Percentiles rank a stretch among this genome's conserved stretches.
phyloP scores from a whole-genome alignment of 1,139 yeast genomes.

The Saccharomycopsis phalli region DNA sequence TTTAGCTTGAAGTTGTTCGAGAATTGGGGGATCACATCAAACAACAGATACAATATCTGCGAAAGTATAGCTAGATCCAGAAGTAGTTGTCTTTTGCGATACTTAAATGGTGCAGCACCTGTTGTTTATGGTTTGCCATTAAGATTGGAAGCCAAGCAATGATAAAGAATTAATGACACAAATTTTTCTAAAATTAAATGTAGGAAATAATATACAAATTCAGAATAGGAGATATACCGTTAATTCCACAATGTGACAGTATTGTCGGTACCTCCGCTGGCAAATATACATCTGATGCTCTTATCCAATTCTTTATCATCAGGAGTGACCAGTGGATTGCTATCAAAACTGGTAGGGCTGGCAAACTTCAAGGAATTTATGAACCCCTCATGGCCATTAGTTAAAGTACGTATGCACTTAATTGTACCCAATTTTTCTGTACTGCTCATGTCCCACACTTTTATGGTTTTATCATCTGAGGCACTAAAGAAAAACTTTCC shows the following conservation, averaged over 20 bases:
- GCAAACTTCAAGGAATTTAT: constrained; percentile 63
- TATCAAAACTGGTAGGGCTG: constrained; percentile 28
- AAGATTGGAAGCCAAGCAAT: neutral
- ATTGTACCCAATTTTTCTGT: constrained; percentile 31
- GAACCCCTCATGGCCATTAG: constrained; percentile 63
- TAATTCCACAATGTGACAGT: constrained; percentile 41
- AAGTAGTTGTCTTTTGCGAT: constrained; percentile 52
- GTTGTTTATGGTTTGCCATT: constrained; percentile 71
- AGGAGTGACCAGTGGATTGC: constrained; percentile 21
- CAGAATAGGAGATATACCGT: neutral
- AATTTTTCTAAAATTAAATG: too few relatives aligned
- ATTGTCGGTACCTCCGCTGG: constrained; percentile 55
- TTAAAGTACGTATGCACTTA: constrained; percentile 43
- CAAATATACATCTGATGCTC: constrained; percentile 47
- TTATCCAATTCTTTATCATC: constrained; percentile 25
- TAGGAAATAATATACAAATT: too few relatives aligned
- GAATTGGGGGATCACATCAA: constrained; percentile 41
- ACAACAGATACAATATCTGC: constrained; percentile 28
- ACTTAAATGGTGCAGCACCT: constrained; percentile 76
- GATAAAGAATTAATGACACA: neutral
- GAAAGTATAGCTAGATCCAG: constrained; percentile 53
- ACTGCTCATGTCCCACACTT: constrained; percentile 70
- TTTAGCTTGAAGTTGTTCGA: constrained; percentile 55
- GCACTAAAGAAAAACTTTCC: constrained; percentile 66
- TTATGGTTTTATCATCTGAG: constrained; percentile 70